Conservation (phyloP, 352 stramenopile species). For the Phytophthora foliorum region DNA sequence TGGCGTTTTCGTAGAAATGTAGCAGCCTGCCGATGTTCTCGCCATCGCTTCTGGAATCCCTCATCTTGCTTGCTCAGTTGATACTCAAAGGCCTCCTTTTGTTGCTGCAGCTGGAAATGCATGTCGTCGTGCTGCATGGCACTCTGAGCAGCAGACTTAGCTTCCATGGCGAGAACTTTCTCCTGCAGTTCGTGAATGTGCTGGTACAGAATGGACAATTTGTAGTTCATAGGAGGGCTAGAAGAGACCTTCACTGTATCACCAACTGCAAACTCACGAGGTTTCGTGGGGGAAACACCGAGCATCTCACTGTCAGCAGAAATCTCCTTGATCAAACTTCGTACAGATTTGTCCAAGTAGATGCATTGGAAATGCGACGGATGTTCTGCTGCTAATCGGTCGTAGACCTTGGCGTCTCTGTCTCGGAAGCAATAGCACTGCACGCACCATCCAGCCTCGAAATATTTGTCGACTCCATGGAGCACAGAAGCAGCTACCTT, state of each 20-base stretch:
- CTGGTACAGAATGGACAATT: conserved; percentile 23
- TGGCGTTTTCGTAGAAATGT: conserved; percentile 13
- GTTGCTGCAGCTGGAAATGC: conserved; percentile 19
- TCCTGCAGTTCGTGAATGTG: conserved; percentile 26
- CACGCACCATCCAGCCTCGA: conserved; percentile 29
- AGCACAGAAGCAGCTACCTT: conserved; percentile 17
- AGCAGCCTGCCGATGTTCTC: conserved; percentile 10
- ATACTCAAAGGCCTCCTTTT: conserved; percentile 21
- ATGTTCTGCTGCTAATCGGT: conserved; percentile 15
- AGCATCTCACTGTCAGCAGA: conserved; percentile 13
- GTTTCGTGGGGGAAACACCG: neutral
- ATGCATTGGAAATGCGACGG: conserved; percentile 23
- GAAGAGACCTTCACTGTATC: neutral
- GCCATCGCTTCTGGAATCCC: conserved; percentile 14
- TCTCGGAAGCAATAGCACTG: conserved; percentile 35
- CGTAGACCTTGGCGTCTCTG: conserved; percentile 13
- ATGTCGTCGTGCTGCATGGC: conserved; percentile 18
- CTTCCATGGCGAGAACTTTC: conserved; percentile 24
- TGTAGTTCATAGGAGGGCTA: conserved; percentile 4
- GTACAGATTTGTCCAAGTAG: conserved; percentile 25
- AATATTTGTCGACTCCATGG: conserved; percentile 30
- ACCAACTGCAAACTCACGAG: neutral
- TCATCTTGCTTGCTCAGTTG: conserved; percentile 24
- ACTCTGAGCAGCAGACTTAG: conserved; percentile 8
- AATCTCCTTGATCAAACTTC: conserved; percentile 25